Evolutionary conservation across 768 basidiomycete genomes (phyloP).

Genomic region (Rhizopogon salebrosus): DNA sequence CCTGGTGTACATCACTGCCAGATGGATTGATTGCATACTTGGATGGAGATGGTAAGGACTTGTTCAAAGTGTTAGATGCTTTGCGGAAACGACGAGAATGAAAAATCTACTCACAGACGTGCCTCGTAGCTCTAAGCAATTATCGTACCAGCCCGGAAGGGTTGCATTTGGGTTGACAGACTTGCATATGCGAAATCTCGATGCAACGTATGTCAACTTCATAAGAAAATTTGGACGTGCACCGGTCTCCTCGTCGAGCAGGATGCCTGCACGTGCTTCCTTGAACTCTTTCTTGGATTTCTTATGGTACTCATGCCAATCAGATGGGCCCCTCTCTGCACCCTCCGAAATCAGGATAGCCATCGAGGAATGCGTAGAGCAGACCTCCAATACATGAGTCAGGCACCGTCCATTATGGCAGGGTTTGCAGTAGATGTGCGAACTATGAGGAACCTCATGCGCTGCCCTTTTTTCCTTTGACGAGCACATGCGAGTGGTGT

Average conservation of each 20-base stretch:
- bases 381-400: constrained; percentile 28
- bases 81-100: background rate
- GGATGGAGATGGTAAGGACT: background rate
- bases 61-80: background rate
- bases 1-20: background rate
- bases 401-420: constrained; percentile 36
- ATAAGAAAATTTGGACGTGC: constrained; percentile 23
- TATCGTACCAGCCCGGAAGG: constrained; percentile 64
- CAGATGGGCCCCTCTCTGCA: constrained; percentile 7
- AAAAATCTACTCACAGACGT: constrained; percentile 19
- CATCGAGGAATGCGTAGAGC: constrained; percentile 33
- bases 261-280: constrained; percentile 6
- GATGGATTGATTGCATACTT: background rate
- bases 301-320: constrained; percentile 34
- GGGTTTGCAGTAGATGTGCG: constrained; percentile 28
- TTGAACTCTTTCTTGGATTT: constrained; percentile 12
- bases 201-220: constrained; percentile 42
- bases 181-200: constrained; percentile 41
- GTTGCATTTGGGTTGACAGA: constrained; percentile 37
- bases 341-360: constrained; percentile 22
- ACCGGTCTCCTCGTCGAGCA: constrained; percentile 34
- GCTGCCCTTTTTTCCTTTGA: background rate
- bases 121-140: constrained; percentile 13
- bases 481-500: background rate
- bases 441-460: constrained; percentile 12